These are phyloP conservation scores for Spathaspora girioi DNA, from an alignment of 805 yeast genomes.

Conservation along the genomic window DNA sequence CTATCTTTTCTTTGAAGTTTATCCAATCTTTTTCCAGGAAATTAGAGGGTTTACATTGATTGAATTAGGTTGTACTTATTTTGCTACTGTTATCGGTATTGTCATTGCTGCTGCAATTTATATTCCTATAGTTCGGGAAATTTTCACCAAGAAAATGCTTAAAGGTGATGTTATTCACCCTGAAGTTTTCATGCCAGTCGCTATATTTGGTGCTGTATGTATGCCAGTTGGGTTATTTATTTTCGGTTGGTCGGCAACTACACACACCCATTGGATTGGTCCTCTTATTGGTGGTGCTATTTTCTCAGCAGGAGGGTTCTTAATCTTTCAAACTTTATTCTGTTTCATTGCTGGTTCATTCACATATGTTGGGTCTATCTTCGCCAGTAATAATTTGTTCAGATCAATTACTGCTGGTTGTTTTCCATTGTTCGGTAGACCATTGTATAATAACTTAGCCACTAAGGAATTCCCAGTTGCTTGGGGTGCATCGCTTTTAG, in stretches of 20 bases:
- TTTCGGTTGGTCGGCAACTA: slow-evolving; percentile 46
- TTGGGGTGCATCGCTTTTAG: slow-evolving; percentile 49
- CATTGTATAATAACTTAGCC: slow-evolving; percentile 51
- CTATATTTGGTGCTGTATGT: slow-evolving; percentile 30
- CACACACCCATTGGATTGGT: slow-evolving; percentile 44
- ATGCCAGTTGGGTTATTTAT: slow-evolving; percentile 42
- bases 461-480: slow-evolving; percentile 50
- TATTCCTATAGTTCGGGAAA: slow-evolving; percentile 20
- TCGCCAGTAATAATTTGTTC: slow-evolving; percentile 50
- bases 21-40: slow-evolving; percentile 48
- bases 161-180: slow-evolving; percentile 26
- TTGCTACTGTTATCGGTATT: slow-evolving; percentile 47
- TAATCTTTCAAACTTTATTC: slow-evolving; percentile 47
- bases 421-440: slow-evolving; percentile 60
- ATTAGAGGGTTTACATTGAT: slow-evolving; percentile 45
- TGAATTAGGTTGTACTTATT: slow-evolving; percentile 45
- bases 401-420: slow-evolving; percentile 51
- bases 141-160: slow-evolving; percentile 18
- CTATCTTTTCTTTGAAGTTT: slow-evolving; percentile 52
- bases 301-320: slow-evolving; percentile 37
- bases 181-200: slow-evolving; percentile 36
- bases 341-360: slow-evolving; percentile 47
- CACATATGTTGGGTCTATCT: slow-evolving; percentile 48
- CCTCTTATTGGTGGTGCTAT: slow-evolving; percentile 42
- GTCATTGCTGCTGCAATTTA: slow-evolving; percentile 32